These are phyloP conservation scores for Aspergillus amoenus DNA, from an alignment of 2,329 filamentous ascomycete species.

Conservation along the genomic window DNA sequence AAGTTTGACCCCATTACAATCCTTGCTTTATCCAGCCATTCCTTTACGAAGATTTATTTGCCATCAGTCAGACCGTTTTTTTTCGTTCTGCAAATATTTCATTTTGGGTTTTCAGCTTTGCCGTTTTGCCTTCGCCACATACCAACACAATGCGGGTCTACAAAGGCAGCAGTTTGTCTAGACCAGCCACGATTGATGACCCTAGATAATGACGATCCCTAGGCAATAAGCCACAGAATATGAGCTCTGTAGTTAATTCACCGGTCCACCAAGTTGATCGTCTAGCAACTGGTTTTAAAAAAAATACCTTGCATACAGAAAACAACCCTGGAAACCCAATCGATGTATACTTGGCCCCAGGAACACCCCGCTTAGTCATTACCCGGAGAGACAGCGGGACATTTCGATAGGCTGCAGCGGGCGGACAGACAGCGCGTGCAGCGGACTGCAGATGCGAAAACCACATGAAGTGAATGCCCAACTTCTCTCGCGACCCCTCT, in stretches of 20 bases:
- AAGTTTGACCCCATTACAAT: not conserved
- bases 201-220: conserved; percentile 4
- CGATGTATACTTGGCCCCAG: not conserved
- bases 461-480: conserved; percentile 10
- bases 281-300: not conserved
- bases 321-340: not conserved
- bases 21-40: not conserved
- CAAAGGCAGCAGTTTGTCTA: conserved; percentile 1
- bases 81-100: not conserved
- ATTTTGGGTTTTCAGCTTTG: conserved; percentile 3
- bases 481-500: conserved; percentile 2
- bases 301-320: not conserved
- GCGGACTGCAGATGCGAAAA: not conserved
- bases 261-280: not conserved
- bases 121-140: conserved; percentile 8
- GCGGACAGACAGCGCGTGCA: not conserved
- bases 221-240: conserved; percentile 2
- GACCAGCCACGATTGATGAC: conserved; percentile 7
- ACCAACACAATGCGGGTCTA: conserved; percentile 4
- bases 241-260: not conserved
- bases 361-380: conserved; percentile 4
- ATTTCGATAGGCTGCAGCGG: conserved; percentile 1
- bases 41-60: not conserved
- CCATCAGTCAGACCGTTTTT: not conserved
- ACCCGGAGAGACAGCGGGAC: not conserved